These are phyloP conservation scores for Hemileccinum impolitum DNA, from an alignment of 768 basidiomycete genomes.

Conservation along the genomic window DNA sequence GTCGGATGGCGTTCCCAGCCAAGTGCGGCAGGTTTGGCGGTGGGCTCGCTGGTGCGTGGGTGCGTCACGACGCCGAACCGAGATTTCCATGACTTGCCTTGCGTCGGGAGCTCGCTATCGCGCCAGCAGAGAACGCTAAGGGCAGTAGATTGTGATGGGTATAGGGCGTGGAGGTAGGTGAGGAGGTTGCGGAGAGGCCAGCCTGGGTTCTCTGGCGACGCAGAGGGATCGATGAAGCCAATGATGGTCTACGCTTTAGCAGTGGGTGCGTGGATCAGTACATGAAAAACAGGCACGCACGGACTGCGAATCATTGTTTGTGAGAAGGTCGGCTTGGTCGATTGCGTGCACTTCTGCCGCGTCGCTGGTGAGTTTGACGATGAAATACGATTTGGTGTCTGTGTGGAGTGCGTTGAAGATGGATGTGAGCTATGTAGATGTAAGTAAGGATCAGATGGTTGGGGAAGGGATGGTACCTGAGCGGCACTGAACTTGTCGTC, in stretches of 20 bases:
- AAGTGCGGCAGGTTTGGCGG: conserved; percentile 57
- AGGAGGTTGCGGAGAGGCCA: conserved; percentile 96
- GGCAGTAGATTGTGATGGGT: conserved; percentile 45
- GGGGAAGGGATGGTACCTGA: conserved; percentile 33
- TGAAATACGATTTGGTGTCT: conserved; percentile 55
- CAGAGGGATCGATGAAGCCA: conserved; percentile 83
- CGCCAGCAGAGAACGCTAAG: conserved; percentile 78
- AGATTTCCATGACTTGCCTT: conserved; percentile 53
- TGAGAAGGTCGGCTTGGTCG: conserved; percentile 53
- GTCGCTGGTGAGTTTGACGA: conserved; percentile 43
- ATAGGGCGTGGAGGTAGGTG: conserved; percentile 65
- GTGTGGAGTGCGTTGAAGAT: conserved; percentile 50
- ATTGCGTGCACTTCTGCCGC: conserved; percentile 46
- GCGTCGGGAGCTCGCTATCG: conserved; percentile 49
- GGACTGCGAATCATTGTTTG: conserved; percentile 36
- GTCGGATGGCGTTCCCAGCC: conserved; percentile 94
- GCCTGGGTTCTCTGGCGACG: conserved; percentile 67
- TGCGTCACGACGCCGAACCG: conserved; percentile 51
- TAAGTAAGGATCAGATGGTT: neutral
- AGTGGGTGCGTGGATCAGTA: conserved; percentile 13
- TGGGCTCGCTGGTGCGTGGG: conserved; percentile 15
- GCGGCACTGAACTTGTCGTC: conserved; percentile 40
- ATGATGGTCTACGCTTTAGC: conserved; percentile 40
- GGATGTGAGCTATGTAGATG: conserved; percentile 41
- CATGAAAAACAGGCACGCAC: conserved; percentile 32